Evolutionary conservation across 2,329 filamentous ascomycete genomes (phyloP).

Genomic region (Graphilbum ipis-grandicollis): DNA sequence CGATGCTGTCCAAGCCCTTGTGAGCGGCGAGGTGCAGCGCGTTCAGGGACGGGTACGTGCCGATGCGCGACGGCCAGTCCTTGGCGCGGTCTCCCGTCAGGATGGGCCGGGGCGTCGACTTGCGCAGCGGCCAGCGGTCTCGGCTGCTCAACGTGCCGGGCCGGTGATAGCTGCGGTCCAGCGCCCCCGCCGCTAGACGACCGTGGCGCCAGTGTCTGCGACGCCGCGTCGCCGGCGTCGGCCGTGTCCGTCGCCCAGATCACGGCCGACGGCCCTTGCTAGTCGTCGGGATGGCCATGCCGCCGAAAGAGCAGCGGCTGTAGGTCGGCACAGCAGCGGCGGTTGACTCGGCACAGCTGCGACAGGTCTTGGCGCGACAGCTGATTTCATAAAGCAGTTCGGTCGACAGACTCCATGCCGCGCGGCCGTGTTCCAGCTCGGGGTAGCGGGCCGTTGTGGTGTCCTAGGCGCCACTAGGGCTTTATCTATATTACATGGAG

Average conservation of each 20-base stretch:
- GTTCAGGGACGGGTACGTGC: neutral
- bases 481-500: too few species aligned
- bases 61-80: neutral
- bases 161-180: slow-evolving; percentile 2
- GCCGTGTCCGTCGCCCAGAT: slow-evolving; percentile 1
- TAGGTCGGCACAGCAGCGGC: neutral
- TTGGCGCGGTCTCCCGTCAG: neutral
- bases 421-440: too few species aligned
- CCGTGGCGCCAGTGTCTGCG: neutral
- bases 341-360: slow-evolving; percentile 1
- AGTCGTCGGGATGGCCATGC: slow-evolving; percentile 2
- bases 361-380: neutral
- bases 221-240: neutral
- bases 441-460: too few species aligned
- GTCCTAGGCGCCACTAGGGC: too few species aligned
- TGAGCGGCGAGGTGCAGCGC: slow-evolving; percentile 2
- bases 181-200: neutral
- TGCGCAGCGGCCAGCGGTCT: neutral
- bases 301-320: slow-evolving; percentile 1
- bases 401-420: slow-evolving; percentile 1
- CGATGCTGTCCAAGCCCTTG: slow-evolving; percentile 2
- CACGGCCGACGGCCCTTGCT: slow-evolving; percentile 1
- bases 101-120: neutral
- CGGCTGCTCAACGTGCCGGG: too few species aligned
- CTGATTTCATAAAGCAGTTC: slow-evolving; percentile 1